phyloP scores from a whole-genome alignment of 257 asterid species.

The Forsythia viridissima region DNA sequence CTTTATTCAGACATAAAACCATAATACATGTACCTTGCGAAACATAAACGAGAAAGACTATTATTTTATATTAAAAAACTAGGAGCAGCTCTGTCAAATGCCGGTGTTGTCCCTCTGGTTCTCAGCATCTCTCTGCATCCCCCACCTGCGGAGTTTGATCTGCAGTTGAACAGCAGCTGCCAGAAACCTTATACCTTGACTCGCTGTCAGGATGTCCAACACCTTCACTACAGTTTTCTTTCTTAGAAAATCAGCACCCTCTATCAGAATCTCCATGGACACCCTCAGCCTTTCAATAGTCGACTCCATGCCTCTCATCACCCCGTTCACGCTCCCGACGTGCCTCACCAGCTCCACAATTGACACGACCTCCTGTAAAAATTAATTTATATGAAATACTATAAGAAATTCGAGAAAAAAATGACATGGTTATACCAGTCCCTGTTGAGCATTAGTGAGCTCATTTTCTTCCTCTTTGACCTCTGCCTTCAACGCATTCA shows the following conservation, averaged over 20 bases:
- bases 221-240: conserved; percentile 20
- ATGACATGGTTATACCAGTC: conserved; percentile 16
- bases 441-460: conserved; percentile 30
- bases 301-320: conserved; percentile 5
- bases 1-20: too few relatives aligned
- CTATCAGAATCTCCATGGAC: conserved; percentile 34
- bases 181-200: conserved; percentile 33
- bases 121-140: conserved; percentile 26
- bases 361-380: conserved; percentile 26
- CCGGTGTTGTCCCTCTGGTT: neutral
- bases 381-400: too few relatives aligned
- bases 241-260: conserved; percentile 41
- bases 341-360: neutral
- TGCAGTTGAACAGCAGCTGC: conserved; percentile 33
- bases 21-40: too few relatives aligned
- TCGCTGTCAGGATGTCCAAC: conserved; percentile 33
- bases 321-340: conserved; percentile 24
- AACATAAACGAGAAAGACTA: too few relatives aligned
- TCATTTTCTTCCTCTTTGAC: conserved; percentile 26
- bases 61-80: too few relatives aligned
- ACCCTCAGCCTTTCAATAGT: conserved; percentile 14
- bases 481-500: conserved; percentile 22
- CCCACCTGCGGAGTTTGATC: conserved; percentile 28
- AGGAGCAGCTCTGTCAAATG: neutral
- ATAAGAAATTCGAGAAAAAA: neutral